Percentiles rank a stretch among this genome's conserved stretches.
Evolutionary conservation across 441 rosid species (phyloP).

Genomic region (Gossypium trilobum): DNA sequence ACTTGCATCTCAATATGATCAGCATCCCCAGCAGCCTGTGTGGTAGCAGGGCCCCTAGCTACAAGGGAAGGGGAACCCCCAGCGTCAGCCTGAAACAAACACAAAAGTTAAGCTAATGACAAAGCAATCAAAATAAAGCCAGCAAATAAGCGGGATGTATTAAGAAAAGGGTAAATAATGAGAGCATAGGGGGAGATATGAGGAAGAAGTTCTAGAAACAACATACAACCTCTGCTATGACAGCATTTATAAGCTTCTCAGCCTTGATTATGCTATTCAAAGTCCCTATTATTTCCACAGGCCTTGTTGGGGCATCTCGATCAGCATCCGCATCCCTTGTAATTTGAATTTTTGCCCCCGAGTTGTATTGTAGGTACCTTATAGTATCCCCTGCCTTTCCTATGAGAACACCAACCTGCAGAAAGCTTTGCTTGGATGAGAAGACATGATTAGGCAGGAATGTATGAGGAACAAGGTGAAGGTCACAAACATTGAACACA

Average conservation of each 20-base stretch:
- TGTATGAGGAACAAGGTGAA: background rate
- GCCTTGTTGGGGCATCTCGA: conserved; percentile 52
- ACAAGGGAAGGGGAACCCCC: conserved; percentile 87
- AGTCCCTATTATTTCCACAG: conserved; percentile 71
- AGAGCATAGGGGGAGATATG: background rate
- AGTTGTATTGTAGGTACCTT: conserved; percentile 59
- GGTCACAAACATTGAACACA: background rate
- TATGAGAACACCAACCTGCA: conserved; percentile 81
- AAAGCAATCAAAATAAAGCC: background rate
- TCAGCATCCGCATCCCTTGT: conserved; percentile 79
- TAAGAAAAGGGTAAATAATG: background rate
- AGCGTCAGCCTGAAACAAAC: conserved; percentile 59
- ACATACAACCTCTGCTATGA: conserved; percentile 63
- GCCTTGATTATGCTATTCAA: conserved; percentile 53
- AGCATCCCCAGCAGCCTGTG: conserved; percentile 38
- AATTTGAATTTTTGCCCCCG: conserved; percentile 87
- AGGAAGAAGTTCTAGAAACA: conserved; percentile 2
- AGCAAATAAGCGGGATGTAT: background rate
- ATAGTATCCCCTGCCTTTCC: conserved; percentile 89
- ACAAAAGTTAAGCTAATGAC: background rate
- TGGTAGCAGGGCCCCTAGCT: conserved; percentile 61
- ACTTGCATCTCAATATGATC: conserved; percentile 79
- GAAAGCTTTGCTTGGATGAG: background rate
- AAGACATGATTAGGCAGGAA: background rate
- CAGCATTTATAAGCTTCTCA: conserved; percentile 67